Conservation (phyloP, 768 basidiomycete species). For the Termitomyces sp. region DNA sequence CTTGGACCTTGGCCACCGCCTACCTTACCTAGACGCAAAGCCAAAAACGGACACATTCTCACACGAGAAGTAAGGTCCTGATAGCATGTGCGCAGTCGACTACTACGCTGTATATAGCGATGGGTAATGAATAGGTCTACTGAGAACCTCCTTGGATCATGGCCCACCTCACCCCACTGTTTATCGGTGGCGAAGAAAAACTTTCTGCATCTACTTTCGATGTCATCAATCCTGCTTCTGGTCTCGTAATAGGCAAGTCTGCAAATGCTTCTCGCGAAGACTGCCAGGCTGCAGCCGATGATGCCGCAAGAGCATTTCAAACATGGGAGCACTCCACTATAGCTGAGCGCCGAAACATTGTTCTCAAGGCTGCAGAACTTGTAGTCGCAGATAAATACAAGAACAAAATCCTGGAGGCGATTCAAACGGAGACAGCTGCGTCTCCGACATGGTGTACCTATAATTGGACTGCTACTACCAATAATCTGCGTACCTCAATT, state of each 20-base stretch:
- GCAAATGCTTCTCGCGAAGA: constrained; percentile 42
- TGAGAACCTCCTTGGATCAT: constrained; percentile 7
- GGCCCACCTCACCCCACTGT: constrained; percentile 28
- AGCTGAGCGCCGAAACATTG: constrained; percentile 33
- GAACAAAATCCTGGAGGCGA: constrained; percentile 23
- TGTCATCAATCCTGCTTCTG: constrained; percentile 36
- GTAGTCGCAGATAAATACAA: constrained; percentile 36
- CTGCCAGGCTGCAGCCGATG: constrained; percentile 37
- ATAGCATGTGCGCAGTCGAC: not conserved
- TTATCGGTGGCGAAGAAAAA: constrained; percentile 32
- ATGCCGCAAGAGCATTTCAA: constrained; percentile 39
- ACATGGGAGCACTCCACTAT: constrained; percentile 38
- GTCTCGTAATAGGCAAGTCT: constrained; percentile 34
- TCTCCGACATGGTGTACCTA: constrained; percentile 18
- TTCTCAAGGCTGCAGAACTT: constrained; percentile 44
- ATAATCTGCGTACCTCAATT: constrained; percentile 25
- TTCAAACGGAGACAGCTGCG: constrained; percentile 35
- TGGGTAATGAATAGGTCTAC: not conserved
- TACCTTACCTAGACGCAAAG: not conserved
- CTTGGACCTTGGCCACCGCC: not conserved
- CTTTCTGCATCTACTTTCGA: constrained; percentile 37
- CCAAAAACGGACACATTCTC: not conserved
- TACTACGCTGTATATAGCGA: not conserved
- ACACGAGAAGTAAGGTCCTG: not conserved
- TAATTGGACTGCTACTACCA: constrained; percentile 20